Base-by-base conservation (phyloP, 345 rosid species). In the Murraya koenigii region DNA sequence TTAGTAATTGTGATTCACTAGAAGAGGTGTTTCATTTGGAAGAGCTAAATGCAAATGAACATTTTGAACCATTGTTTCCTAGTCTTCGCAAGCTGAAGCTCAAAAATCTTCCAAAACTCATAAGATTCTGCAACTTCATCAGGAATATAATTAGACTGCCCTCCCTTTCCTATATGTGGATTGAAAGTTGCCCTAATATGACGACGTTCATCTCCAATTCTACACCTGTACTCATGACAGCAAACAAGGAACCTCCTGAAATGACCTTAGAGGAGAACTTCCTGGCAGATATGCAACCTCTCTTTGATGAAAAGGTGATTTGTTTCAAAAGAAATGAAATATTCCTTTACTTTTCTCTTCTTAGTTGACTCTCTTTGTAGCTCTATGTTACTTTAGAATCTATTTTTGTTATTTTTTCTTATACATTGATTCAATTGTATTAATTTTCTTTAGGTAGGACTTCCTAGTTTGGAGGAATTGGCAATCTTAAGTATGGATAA, bases 21-120 rank as follows among this genome's bases (percentile, higher is more conserved):
- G 59, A 75, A 63, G 69, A 26, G 78, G 66, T 84, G n/a, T 58
- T 83, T 39, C 47, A 9, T 38, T 62, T 82, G 49, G 52, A 35
- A 23, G 13, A 7, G 8, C 5, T 79, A 36, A 0, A 3, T 23
- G 68, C 74, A 23, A 7, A 1, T 1, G 44, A 44, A 47, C 4
- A 8, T 14, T 26, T 28, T 14, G 19, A 9, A 7, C 54, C 54
- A 1, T 15, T 63, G 35, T 63, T 15, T 63, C 38, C 38, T 6
- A 5, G 7, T 14, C 36, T 30, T 14, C 1, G 0, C 2, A 14
- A 2, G 1, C 8, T 63, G 66, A 2, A 30, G 20, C 38, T 63
- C 20, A 13, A 0, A 30, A 30, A 63, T 30, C 66, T 63, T 30
- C 38, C 75, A 4, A 68, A 78, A 47, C 76, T 81, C 33, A 1